These are phyloP conservation scores for Cucurbita ficifolia DNA, from an alignment of 306 rosid species.

Conservation along the genomic window DNA sequence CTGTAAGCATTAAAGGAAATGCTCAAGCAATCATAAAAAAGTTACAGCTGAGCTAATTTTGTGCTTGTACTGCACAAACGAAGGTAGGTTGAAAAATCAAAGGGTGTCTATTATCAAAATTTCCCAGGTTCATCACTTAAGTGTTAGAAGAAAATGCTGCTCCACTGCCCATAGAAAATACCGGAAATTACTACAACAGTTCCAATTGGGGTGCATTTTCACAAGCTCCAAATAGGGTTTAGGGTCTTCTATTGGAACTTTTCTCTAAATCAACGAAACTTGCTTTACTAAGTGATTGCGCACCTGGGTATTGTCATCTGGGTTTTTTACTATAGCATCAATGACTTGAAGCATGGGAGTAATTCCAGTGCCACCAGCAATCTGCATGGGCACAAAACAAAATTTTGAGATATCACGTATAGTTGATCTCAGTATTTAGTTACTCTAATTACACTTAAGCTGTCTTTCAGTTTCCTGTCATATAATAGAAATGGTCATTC, in stretches of 20 bases:
- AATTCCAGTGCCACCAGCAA: slow-evolving; percentile 95
- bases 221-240: neutral
- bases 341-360: slow-evolving; percentile 97
- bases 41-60: neutral
- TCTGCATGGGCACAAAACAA: slow-evolving; percentile 27
- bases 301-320: slow-evolving; percentile 86
- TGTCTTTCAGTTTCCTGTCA: neutral
- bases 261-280: neutral
- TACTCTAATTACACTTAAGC: neutral
- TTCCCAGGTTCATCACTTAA: neutral
- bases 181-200: neutral
- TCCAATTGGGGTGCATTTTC: neutral
- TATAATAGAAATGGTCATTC: neutral
- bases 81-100: neutral
- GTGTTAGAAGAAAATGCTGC: neutral
- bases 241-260: neutral
- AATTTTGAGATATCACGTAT: neutral
- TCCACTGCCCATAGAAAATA: neutral
- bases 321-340: slow-evolving; percentile 87
- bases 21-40: slow-evolving; percentile 10
- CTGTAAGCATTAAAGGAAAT: slow-evolving; percentile 29
- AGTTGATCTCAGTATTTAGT: neutral
- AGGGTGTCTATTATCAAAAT: neutral
- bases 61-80: neutral
- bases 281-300: neutral